phyloP scores from a whole-genome alignment of 129 eudicot species.

The Gnaphalium uliginosum region DNA sequence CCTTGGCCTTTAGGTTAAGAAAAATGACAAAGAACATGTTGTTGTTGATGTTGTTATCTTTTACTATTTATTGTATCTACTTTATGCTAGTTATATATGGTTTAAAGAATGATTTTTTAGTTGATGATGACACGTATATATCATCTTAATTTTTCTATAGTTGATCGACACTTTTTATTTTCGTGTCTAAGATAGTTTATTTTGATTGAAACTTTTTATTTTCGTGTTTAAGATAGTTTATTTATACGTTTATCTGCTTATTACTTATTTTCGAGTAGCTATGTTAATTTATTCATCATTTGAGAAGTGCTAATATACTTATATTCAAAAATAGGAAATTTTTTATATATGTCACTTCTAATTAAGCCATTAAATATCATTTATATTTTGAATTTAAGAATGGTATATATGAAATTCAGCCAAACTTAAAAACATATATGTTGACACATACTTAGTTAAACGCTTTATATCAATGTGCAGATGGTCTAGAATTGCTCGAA shows the following conservation, averaged over 20 bases:
- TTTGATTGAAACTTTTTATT: too few species aligned
- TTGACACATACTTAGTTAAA: not conserved
- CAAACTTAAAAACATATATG: not conserved
- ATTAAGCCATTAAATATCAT: too few species aligned
- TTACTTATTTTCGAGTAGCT: too few species aligned
- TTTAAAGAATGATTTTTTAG: slow-evolving; percentile 5
- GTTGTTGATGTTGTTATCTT: slow-evolving; percentile 24
- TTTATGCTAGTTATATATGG: slow-evolving; percentile 7
- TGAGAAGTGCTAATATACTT: too few species aligned
- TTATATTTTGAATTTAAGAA: too few species aligned
- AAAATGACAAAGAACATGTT: slow-evolving; percentile 37
- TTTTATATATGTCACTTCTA: too few species aligned
- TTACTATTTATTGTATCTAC: not conserved
- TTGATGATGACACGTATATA: not conserved
- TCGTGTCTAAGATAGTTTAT: not conserved
- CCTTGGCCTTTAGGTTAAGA: slow-evolving; percentile 13
- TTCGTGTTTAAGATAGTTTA: too few species aligned
- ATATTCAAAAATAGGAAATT: too few species aligned
- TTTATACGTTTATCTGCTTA: too few species aligned
- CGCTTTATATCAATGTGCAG: slow-evolving; percentile 37
- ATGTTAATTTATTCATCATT: too few species aligned
- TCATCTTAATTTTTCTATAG: slow-evolving; percentile 9
- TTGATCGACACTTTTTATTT: not conserved
- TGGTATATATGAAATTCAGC: not conserved
- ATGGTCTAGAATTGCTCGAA: slow-evolving; percentile 93